Evolutionary conservation across 1,284 basidiomycete genomes (phyloP), one percentile per base, ranked within the genome.

Genomic region (Xerocomus nothofagi): DNA sequence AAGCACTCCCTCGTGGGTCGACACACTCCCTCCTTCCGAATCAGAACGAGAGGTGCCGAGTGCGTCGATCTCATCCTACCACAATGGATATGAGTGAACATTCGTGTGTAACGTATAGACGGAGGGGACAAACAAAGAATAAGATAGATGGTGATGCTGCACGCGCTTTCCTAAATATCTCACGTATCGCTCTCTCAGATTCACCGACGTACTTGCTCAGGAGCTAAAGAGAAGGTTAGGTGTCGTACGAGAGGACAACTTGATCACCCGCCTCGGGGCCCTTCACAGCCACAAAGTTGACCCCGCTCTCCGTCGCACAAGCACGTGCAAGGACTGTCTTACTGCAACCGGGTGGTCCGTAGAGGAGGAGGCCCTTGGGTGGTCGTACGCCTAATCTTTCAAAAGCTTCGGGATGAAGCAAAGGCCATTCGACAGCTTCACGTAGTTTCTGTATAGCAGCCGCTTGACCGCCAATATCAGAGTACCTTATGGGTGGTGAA

Each of bases 241-340:
- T 14, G 33, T 50, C 30, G n/a, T 37, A 7, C 18, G 15, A 17
- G 17, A 20, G 2, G 31, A n/a, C 6, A 40, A 17, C 42, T 3
- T 23, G 21, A 27, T 26, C 52, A 41, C 55, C 11, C 49, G 90
- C 92, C 80, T 99, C 97, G 0, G 96, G 93, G 0, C 97, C 97
- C 69, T 98, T 98, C 50, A 99, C 91, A n/a, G 95, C 92, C 33
- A 99, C 81, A 65, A 98, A 99, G 69, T 99, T 99, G 55, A 98
- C 82, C 0, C 93, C 94, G 57, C 92, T 93, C 69, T 98, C 96
- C 27, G 86, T 91, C 3, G 97, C 97, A 59, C 96, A 86, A 1
- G 97, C 96, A 47, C 93, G 85, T 1, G 93, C 97, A 20, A 96
- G 85, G 39, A 99, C 77, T 0, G 97, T 99, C 74, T 99, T 99